Percentiles rank a stretch among this genome's conserved stretches.
Conservation (phyloP, 768 basidiomycete species). For the Chalciporus piperatus region DNA sequence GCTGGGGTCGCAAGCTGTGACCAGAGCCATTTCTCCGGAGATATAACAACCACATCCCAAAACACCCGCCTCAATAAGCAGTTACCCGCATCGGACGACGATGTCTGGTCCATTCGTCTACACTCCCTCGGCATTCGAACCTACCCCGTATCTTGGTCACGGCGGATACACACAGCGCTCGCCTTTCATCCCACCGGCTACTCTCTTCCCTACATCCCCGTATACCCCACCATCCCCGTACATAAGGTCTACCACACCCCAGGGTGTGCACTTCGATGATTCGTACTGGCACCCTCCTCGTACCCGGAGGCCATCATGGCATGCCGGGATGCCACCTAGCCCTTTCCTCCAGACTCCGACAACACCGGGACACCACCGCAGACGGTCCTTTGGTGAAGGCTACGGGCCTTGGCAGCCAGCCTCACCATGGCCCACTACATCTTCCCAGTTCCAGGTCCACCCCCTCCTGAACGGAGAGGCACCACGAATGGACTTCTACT, state of each 20-base stretch:
- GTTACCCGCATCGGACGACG: slow-evolving; percentile 3
- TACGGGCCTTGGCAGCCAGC: slow-evolving; percentile 20
- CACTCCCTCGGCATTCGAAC: slow-evolving; percentile 35
- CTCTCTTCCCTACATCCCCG: slow-evolving; percentile 39
- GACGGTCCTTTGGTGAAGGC: slow-evolving; percentile 30
- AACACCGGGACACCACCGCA: slow-evolving; percentile 12
- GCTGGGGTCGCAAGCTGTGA: slow-evolving; percentile 13
- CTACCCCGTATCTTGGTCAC: slow-evolving; percentile 34
- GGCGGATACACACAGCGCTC: slow-evolving; percentile 35
- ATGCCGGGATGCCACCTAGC: slow-evolving; percentile 28
- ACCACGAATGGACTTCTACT: slow-evolving; percentile 44
- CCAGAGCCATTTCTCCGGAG: slow-evolving; percentile 7
- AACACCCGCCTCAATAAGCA: not conserved
- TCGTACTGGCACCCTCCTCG: slow-evolving; percentile 24
- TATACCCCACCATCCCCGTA: slow-evolving; percentile 28
- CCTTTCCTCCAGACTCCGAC: slow-evolving; percentile 22
- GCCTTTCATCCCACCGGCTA: slow-evolving; percentile 42
- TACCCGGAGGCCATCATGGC: slow-evolving; percentile 45
- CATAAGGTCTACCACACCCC: slow-evolving; percentile 30
- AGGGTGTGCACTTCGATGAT: slow-evolving; percentile 19
- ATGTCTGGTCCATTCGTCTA: slow-evolving; percentile 47
- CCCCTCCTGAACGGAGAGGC: slow-evolving; percentile 48
- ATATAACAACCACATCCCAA: slow-evolving; percentile 12
- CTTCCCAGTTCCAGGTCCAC: slow-evolving; percentile 28
- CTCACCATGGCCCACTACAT: slow-evolving; percentile 22